Conservation (phyloP, 805 yeast genomes). For the Candida montana region DNA sequence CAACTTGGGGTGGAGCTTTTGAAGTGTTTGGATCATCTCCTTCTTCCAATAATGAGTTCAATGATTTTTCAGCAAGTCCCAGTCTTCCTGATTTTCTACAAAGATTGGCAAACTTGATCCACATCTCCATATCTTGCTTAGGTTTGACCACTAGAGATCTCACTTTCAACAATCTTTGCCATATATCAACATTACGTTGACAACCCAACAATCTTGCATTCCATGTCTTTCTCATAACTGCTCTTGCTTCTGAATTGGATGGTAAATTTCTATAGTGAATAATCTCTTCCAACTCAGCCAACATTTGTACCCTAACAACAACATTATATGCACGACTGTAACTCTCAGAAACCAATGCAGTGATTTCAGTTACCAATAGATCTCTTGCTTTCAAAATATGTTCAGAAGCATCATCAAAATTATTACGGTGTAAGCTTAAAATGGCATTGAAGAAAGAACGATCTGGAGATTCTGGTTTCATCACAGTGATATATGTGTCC, state of each 20-base stretch:
- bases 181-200: slow-evolving; percentile 95
- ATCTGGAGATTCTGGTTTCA: slow-evolving; percentile 91
- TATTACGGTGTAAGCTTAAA: slow-evolving; percentile 75
- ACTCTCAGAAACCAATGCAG: slow-evolving; percentile 92
- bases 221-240: slow-evolving; percentile 86
- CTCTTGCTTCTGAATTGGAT: slow-evolving; percentile 73
- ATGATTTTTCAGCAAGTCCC: slow-evolving; percentile 87
- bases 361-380: slow-evolving; percentile 83
- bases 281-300: slow-evolving; percentile 94
- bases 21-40: slow-evolving; percentile 55
- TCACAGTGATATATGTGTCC: slow-evolving; percentile 84
- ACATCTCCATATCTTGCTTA: slow-evolving; percentile 93
- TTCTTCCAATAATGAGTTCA: slow-evolving; percentile 72
- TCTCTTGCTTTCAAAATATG: slow-evolving; percentile 86
- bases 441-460: slow-evolving; percentile 93
- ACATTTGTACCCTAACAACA: slow-evolving; percentile 94
- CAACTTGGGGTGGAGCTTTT: slow-evolving; percentile 93
- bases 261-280: slow-evolving; percentile 83
- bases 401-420: slow-evolving; percentile 71
- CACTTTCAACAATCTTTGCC: slow-evolving; percentile 94
- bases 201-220: slow-evolving; percentile 87
- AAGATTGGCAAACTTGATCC: slow-evolving; percentile 96
- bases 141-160: slow-evolving; percentile 92
- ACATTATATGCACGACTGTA: slow-evolving; percentile 96
- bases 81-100: slow-evolving; percentile 92